Evolutionary conservation across 345 rosid species (phyloP).

Genomic region (Dipteronia dyeriana): DNA sequence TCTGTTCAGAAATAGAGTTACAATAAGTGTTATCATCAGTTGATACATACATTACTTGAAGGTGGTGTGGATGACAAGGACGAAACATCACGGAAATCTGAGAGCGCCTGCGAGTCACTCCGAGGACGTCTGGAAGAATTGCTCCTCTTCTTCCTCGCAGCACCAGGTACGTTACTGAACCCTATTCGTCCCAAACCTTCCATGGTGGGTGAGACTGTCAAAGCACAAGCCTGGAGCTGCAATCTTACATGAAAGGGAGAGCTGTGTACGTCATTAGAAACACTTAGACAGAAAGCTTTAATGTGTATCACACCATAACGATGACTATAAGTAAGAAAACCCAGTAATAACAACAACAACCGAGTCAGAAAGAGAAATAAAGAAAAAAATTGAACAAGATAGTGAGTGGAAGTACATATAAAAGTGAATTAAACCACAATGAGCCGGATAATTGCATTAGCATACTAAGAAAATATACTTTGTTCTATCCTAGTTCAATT

Average conservation of each 20-base stretch:
- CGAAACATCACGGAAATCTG: conserved; percentile 53
- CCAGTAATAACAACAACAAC: not conserved
- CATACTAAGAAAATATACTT: not conserved
- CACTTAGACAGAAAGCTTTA: not conserved
- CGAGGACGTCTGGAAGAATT: conserved; percentile 63
- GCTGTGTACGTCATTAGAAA: not conserved
- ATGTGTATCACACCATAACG: not conserved
- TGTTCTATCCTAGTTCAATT: not conserved
- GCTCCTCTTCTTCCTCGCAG: conserved; percentile 71
- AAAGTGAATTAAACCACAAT: not conserved
- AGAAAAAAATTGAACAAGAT: not conserved
- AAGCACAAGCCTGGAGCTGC: conserved; percentile 16
- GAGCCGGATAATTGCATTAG: not conserved
- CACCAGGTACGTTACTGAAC: conserved; percentile 55
- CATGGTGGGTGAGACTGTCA: conserved; percentile 32
- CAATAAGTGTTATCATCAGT: conserved; percentile 13
- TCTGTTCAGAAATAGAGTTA: conserved; percentile 8
- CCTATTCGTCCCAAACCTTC: conserved; percentile 54
- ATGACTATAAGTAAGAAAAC: not conserved
- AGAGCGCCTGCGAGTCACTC: conserved; percentile 52
- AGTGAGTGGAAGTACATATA: not conserved
- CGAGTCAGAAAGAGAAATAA: not conserved
- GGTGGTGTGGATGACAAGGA: conserved; percentile 74
- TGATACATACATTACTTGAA: conserved; percentile 45
- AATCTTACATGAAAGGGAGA: not conserved